These are phyloP conservation scores for Coemansia sp. DNA, from an alignment of 192 early-diverging fungal genomes.

Conservation along the genomic window DNA sequence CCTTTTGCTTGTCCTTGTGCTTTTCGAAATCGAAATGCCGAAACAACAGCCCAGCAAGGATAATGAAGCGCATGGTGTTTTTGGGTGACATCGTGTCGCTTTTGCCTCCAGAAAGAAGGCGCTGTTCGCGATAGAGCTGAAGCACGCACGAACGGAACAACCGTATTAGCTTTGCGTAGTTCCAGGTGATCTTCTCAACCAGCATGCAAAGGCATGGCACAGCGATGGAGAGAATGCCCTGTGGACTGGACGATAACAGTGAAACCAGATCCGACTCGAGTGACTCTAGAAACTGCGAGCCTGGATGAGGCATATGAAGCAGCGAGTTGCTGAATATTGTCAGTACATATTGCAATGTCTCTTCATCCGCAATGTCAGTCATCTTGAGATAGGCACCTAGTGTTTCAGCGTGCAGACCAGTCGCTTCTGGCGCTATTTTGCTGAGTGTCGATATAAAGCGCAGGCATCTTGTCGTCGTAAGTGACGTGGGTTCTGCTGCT, in stretches of 20 bases:
- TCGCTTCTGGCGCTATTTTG: constrained; percentile 56
- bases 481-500: not conserved
- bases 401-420: constrained; percentile 55
- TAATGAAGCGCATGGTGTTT: constrained; percentile 66
- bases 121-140: constrained; percentile 57
- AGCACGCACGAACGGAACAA: constrained; percentile 56
- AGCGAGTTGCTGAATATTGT: constrained; percentile 56
- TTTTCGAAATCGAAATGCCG: constrained; percentile 82
- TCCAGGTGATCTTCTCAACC: constrained; percentile 60
- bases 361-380: constrained; percentile 51
- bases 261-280: constrained; percentile 65
- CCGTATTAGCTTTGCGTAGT: constrained; percentile 53
- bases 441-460: constrained; percentile 58
- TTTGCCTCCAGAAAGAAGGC: constrained; percentile 29
- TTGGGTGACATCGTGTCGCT: constrained; percentile 32
- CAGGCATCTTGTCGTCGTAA: constrained; percentile 41
- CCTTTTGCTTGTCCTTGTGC: constrained; percentile 35
- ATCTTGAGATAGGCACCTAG: constrained; percentile 59
- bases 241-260: constrained; percentile 59
- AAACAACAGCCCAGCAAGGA: constrained; percentile 70
- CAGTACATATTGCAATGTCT: constrained; percentile 56
- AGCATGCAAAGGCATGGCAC: constrained; percentile 75
- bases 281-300: constrained; percentile 55
- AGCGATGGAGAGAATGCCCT: constrained; percentile 61
- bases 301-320: constrained; percentile 52